Evolutionary conservation across 1,139 yeast species (phyloP).

Genomic region (Scheffersomyces illinoinensis): DNA sequence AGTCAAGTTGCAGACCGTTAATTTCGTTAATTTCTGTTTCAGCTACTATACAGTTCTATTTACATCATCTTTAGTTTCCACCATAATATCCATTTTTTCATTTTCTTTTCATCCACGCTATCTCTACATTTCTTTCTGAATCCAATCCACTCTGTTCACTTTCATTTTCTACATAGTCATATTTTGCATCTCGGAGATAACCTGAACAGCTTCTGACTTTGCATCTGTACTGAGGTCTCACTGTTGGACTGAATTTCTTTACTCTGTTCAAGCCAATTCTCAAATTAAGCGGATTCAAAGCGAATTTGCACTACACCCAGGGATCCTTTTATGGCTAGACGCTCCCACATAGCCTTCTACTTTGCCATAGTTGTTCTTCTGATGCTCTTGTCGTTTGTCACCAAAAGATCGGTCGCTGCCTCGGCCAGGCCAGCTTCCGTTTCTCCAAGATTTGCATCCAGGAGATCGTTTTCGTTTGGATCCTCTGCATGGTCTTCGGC

Average conservation of each 20-base stretch:
- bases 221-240: neutral
- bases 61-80: neutral
- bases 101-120: neutral
- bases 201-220: neutral
- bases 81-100: neutral
- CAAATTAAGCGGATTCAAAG: neutral
- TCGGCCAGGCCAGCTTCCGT: slow-evolving; percentile 6
- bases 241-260: neutral
- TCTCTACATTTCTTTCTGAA: neutral
- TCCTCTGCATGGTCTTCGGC: slow-evolving; percentile 14
- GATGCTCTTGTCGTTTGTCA: slow-evolving; percentile 29
- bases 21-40: neutral
- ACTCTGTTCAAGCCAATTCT: neutral
- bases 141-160: neutral
- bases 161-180: neutral
- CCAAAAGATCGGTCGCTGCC: slow-evolving; percentile 21
- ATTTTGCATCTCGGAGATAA: neutral
- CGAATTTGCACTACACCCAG: neutral
- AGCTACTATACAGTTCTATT: neutral
- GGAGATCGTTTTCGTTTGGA: slow-evolving; percentile 18
- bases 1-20: neutral
- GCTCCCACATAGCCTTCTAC: slow-evolving; percentile 8
- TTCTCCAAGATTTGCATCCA: slow-evolving; percentile 7
- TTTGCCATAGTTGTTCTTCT: slow-evolving; percentile 25
- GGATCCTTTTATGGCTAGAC: neutral